These are phyloP conservation scores for Hypoxylon rubiginosum DNA, from an alignment of 2,329 filamentous ascomycete species.

Conservation along the genomic window DNA sequence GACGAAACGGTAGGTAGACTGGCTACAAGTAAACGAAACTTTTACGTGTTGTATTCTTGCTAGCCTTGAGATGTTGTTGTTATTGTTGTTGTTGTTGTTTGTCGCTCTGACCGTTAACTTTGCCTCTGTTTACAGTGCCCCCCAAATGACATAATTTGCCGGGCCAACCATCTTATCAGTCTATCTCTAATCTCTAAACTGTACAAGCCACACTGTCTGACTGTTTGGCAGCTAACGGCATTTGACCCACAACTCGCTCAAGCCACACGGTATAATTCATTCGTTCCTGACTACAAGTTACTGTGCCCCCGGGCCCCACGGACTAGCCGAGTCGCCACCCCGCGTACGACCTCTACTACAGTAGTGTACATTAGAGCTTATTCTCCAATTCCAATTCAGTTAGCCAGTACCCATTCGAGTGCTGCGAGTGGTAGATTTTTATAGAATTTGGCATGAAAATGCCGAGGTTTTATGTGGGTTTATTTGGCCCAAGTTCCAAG, in stretches of 20 bases:
- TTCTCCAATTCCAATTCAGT: constrained; percentile 11
- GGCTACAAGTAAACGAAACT: background rate
- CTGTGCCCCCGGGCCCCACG: background rate
- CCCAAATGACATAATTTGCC: constrained; percentile 48
- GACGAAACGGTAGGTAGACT: background rate
- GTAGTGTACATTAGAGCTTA: background rate
- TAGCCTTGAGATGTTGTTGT: constrained; percentile 12
- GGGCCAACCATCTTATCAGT: constrained; percentile 42
- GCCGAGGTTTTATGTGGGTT: constrained; percentile 10
- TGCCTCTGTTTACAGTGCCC: constrained; percentile 34
- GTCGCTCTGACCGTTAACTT: constrained; percentile 7
- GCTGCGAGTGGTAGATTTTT: constrained; percentile 1
- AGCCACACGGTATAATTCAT: background rate
- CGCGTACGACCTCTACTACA: background rate
- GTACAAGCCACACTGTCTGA: background rate
- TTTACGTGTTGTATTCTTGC: constrained; percentile 2
- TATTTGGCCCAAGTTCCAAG: background rate
- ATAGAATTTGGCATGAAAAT: constrained; percentile 16
- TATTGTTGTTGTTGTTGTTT: too few relatives aligned
- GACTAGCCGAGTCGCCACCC: too few relatives aligned
- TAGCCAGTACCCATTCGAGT: background rate
- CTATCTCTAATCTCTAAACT: too few relatives aligned
- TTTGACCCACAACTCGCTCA: background rate
- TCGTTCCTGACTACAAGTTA: background rate
- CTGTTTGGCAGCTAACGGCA: background rate